Percentiles rank a stretch among this genome's conserved stretches.
Conservation (phyloP, 331 rosid genomes). For the Erythrophleum ivorense region DNA sequence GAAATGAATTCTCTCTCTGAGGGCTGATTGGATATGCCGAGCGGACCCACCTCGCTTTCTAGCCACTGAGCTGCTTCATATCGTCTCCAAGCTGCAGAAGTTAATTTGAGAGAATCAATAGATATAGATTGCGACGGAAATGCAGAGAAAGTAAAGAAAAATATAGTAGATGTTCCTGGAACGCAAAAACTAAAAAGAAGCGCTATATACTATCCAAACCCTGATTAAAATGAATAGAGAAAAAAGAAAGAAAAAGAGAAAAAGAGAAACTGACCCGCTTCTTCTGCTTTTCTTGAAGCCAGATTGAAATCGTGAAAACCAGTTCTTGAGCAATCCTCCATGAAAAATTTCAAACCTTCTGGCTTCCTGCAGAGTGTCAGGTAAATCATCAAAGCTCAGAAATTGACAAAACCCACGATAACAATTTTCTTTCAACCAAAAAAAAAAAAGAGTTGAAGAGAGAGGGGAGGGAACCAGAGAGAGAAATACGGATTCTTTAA, state of each 20-base stretch:
- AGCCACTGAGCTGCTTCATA: conserved; percentile 88
- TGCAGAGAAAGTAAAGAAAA: not conserved
- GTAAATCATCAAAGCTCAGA: conserved; percentile 6
- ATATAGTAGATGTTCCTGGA: conserved; percentile 8
- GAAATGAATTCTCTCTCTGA: conserved; percentile 86
- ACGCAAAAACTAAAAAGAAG: not conserved
- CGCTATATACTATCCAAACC: conserved; percentile 3
- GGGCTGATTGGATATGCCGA: conserved; percentile 68
- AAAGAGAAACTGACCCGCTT: conserved; percentile 61
- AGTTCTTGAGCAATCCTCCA: conserved; percentile 60
- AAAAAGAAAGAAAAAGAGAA: conserved; percentile 31
- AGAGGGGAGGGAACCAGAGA: not conserved
- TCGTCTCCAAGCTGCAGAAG: conserved; percentile 79
- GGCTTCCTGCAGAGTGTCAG: conserved; percentile 33
- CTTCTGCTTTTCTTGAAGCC: conserved; percentile 97
- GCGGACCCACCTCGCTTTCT: conserved; percentile 76
- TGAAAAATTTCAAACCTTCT: conserved; percentile 37
- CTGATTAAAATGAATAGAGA: not conserved
- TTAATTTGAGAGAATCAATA: conserved; percentile 12
- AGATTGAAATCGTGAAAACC: conserved; percentile 66
- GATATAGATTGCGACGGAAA: not conserved
- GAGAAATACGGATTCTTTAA: not conserved
- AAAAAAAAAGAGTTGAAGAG: conserved; percentile 26
- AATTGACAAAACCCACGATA: conserved; percentile 16
- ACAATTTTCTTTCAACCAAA: not conserved